phyloP scores from a whole-genome alignment of 257 asterid species.

The Lycium ferocissimum region DNA sequence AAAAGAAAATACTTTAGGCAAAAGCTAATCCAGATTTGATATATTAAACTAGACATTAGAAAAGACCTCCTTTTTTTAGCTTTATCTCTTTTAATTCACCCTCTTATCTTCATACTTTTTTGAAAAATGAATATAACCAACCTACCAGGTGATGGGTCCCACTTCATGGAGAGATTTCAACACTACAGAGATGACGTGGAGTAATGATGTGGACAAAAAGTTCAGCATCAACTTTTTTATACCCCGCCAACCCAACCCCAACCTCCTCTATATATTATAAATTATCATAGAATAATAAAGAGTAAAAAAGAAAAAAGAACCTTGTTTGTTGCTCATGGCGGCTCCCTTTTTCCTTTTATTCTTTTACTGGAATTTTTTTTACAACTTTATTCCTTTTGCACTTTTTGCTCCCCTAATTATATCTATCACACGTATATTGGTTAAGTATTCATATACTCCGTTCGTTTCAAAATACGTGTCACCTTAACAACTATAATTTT shows the following conservation, averaged over 20 bases:
- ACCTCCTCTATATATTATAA: too few relatives aligned
- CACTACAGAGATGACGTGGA: constrained; percentile 45
- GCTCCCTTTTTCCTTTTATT: constrained; percentile 41
- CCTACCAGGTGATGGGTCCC: constrained; percentile 51
- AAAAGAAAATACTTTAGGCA: neutral
- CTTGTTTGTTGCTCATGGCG: constrained; percentile 52
- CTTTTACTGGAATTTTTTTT: constrained; percentile 21
- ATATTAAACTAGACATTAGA: constrained; percentile 24
- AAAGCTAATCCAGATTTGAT: constrained; percentile 21
- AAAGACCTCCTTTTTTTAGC: constrained; percentile 30
- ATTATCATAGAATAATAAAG: constrained; percentile 9
- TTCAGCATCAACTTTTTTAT: constrained; percentile 56
- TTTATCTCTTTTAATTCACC: constrained; percentile 44
- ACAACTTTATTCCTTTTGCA: constrained; percentile 15
- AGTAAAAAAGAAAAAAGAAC: neutral
- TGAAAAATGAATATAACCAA: constrained; percentile 43
- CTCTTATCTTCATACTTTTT: constrained; percentile 50
- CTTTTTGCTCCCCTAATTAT: constrained; percentile 36
- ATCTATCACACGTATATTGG: constrained; percentile 8
- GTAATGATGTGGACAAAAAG: constrained; percentile 64
- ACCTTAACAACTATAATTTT: too few relatives aligned
- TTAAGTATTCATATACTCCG: too few relatives aligned
- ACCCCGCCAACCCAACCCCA: neutral
- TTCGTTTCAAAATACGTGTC: too few relatives aligned
- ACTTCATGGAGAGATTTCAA: constrained; percentile 32